These are phyloP conservation scores for Saccharomyces mikatae DNA, from an alignment of 805 yeast genomes.

Conservation along the genomic window DNA sequence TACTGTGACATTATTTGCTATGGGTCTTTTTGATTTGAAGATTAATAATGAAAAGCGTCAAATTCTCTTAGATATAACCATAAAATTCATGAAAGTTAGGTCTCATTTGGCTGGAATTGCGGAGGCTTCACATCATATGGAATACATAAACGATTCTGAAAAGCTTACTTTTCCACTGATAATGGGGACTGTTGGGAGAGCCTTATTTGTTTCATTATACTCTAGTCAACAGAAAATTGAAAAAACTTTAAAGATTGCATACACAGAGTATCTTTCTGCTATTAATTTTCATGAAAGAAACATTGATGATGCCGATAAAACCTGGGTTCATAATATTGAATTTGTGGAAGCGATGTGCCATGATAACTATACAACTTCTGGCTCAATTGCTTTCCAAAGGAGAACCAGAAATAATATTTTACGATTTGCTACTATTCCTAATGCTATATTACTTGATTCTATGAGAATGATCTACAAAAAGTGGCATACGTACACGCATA, in stretches of 20 bases:
- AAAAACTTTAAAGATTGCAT: constrained; percentile 37
- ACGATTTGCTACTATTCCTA: constrained; percentile 19
- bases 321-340: constrained; percentile 26
- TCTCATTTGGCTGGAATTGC: constrained; percentile 24
- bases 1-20: constrained; percentile 33
- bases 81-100: constrained; percentile 34
- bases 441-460: constrained; percentile 25
- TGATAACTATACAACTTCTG: constrained; percentile 50
- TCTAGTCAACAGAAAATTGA: constrained; percentile 45
- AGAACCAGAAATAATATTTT: constrained; percentile 41
- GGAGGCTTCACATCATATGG: constrained; percentile 19
- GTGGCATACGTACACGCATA: constrained; percentile 19
- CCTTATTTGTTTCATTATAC: constrained; percentile 43
- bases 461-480: constrained; percentile 32
- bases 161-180: constrained; percentile 27
- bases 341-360: constrained; percentile 39
- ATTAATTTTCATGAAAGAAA: constrained; percentile 23
- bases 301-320: constrained; percentile 16
- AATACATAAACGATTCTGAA: constrained; percentile 21
- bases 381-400: constrained; percentile 68
- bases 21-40: constrained; percentile 27
- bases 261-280: constrained; percentile 24
- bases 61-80: constrained; percentile 33
- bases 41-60: constrained; percentile 29
- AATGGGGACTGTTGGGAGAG: constrained; percentile 41